Base-by-base conservation (phyloP, 192 early-diverging fungal species). In the Backusella mclennaniae region DNA sequence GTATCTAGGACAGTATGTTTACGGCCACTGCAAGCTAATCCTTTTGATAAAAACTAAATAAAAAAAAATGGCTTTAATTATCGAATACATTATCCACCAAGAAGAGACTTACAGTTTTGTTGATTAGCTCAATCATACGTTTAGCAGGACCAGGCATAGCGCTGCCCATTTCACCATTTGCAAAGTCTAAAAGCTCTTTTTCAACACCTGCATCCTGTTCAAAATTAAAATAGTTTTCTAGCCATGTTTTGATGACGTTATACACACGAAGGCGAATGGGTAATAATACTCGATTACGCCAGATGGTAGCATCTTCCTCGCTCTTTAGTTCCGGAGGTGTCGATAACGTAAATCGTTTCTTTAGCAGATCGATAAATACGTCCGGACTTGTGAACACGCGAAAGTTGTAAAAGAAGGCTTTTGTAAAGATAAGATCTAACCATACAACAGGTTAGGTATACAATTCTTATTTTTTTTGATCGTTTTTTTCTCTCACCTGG, bases 391-490 rank as follows among this genome's bases (percentile, higher is more conserved):
- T 92, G 76, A 98, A 98, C 2, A 93, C 82, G 5, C 95, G 91
- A 82, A 97, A 99, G 0, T 95, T 93, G 31, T 96, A 85, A 52
- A 97, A 88, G 78, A 99, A 99, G 0, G 92, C 86, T 26, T 76
- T 79, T 0, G 85, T 85, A 75, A 91, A 97, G 7, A 86, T 77
- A 3, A 89, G 41, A 74, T 93, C 91, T 86, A 87, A 74, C 77
- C 35, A 44, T 21, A 35, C 44, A 19, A 69, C 38, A 78, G 31
- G 56, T 31, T 41, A 39, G 33, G 66, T 66, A 23, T 52, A 63
- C 56, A 2, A 35, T 21, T 69, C 6, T 31, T 29, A n/a, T 71
- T 56, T 29, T 17, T 21, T 69, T 35, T 46, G 1, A 39, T 39
- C 12, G 23, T 70, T n/a, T 14, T 71, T 21, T 1, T 67, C 12